Base-by-base conservation (phyloP, 2,329 filamentous ascomycete species). In the Fusarium brachygibbosum region DNA sequence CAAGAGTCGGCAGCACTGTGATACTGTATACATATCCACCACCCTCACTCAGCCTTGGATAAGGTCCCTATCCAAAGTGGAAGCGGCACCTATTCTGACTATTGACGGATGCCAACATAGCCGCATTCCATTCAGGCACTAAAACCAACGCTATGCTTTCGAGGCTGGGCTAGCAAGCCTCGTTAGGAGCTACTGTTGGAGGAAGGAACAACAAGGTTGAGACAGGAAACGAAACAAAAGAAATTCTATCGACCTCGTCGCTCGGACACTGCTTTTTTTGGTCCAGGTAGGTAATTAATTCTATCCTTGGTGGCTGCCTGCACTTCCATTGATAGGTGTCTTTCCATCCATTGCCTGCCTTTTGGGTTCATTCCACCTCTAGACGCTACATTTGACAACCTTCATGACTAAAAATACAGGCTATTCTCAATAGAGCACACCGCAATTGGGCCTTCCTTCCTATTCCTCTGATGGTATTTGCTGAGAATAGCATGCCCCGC, bases 151-250 rank as follows among this genome's bases (percentile, higher is more conserved):
- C 64, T 51, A 63, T 35, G 14, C 17, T 52, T 45, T 60, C 31
- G 32, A 28, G 46, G 46, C 31, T 37, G 45, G 45, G 48, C 66
- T 69, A 69, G 66, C 66, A 69, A 69, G 66, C 66, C 66, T 66
- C 51, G 32, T 34, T 25, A 53, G 49, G 17, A 42, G 54, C 28
- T 23, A 63, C 40, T 50, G 45, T n/a, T 12, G 40, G 53, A 19
- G 63, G 35, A 46, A 57, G 63, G 48, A 51, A 19, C 42, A 62
- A 61, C 59, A 65, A 65, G 60, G 62, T 65, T 65, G 21, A 64
- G 60, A 65, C 51, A 63, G 29, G 49, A 63, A 67, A 63, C 63
- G 52, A 68, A 67, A 67, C 51, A 58, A 50, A 55, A 58, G 31
- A 66, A 57, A 56, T 31, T 42, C 46, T 42, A 45, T 40, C 41